A percentile compares a stretch with the other conserved stretches of the same genome.
These are phyloP conservation scores for Cercospora brassicicola DNA, from an alignment of 2,329 filamentous ascomycete species.

Conservation along the genomic window DNA sequence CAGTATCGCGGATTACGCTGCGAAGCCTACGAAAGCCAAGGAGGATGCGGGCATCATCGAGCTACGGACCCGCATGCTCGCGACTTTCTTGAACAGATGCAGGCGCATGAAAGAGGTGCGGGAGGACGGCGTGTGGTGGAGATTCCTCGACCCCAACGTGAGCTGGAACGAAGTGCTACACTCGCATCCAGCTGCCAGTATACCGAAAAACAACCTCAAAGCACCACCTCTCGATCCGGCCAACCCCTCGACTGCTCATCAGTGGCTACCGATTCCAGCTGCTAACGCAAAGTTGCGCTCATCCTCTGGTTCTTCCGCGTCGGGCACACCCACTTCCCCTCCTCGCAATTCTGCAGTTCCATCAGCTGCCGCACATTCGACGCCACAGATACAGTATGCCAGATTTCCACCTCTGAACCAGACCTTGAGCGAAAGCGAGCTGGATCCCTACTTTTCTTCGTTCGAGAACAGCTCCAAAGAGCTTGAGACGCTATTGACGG, in stretches of 20 bases:
- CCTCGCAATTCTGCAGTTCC: constrained; percentile 51
- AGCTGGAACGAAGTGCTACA: constrained; percentile 97
- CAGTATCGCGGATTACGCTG: constrained; percentile 96
- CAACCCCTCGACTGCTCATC: constrained; percentile 85
- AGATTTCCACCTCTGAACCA: constrained; percentile 80
- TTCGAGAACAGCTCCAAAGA: constrained; percentile 93
- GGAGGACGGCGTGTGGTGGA: constrained; percentile 95
- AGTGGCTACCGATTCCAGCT: constrained; percentile 81
- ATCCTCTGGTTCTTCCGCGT: constrained; percentile 46
- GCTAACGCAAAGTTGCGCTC: constrained; percentile 80
- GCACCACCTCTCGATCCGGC: constrained; percentile 92
- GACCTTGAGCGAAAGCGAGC: constrained; percentile 78
- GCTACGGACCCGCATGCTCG: constrained; percentile 91
- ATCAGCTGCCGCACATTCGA: constrained; percentile 58
- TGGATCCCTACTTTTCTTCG: constrained; percentile 93
- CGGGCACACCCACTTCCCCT: constrained; percentile 58
- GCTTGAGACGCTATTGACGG: constrained; percentile 80
- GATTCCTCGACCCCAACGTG: constrained; percentile 94
- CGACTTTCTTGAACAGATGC: constrained; percentile 92
- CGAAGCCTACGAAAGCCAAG: constrained; percentile 96
- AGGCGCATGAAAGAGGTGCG: constrained; percentile 87
- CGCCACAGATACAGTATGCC: constrained; percentile 64
- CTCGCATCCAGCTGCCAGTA: constrained; percentile 82
- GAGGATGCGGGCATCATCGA: constrained; percentile 97
- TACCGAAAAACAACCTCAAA: constrained; percentile 91